A percentile compares a stretch with the other conserved stretches of the same genome.
These are phyloP conservation scores for Candida morakotiae DNA, from an alignment of 805 yeast genomes.

Conservation along the genomic window DNA sequence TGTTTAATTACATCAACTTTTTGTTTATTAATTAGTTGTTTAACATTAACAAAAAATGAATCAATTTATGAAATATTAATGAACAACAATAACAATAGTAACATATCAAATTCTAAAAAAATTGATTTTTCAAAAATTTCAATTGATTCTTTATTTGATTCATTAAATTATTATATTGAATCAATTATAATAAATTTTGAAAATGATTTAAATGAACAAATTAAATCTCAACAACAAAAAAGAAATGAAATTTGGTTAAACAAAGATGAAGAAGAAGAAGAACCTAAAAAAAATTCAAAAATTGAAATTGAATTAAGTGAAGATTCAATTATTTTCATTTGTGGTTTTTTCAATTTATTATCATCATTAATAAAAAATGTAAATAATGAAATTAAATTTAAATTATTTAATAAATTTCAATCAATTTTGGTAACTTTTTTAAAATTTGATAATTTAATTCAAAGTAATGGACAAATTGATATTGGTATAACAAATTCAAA, in stretches of 20 bases:
- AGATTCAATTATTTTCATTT: conserved; percentile 70
- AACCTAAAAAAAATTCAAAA: conserved; percentile 29
- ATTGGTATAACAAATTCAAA: conserved; percentile 7
- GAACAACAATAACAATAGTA: conserved; percentile 18
- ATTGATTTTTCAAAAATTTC: conserved; percentile 45
- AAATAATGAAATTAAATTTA: conserved; percentile 18
- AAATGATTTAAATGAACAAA: conserved; percentile 25
- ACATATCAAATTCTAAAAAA: too few relatives aligned
- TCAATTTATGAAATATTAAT: conserved; percentile 44
- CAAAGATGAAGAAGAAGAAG: conserved; percentile 13
- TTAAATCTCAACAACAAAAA: conserved; percentile 27
- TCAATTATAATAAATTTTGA: conserved; percentile 40
- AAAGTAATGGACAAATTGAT: conserved; percentile 8
- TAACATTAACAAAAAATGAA: conserved; percentile 57
- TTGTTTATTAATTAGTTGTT: conserved; percentile 71
- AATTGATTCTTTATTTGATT: conserved; percentile 51
- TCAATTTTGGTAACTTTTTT: conserved; percentile 33
- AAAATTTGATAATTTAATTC: conserved; percentile 36
- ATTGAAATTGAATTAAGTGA: conserved; percentile 59
- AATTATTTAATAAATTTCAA: conserved; percentile 28
- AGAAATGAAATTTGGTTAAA: conserved; percentile 29
- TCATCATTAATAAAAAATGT: conserved; percentile 29
- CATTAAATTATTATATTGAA: conserved; percentile 51
- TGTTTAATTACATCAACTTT: conserved; percentile 80
- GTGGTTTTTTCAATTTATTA: conserved; percentile 69